Evolutionary conservation across 192 early-diverging fungal genomes (phyloP).

Genomic region (Podila epigama): DNA sequence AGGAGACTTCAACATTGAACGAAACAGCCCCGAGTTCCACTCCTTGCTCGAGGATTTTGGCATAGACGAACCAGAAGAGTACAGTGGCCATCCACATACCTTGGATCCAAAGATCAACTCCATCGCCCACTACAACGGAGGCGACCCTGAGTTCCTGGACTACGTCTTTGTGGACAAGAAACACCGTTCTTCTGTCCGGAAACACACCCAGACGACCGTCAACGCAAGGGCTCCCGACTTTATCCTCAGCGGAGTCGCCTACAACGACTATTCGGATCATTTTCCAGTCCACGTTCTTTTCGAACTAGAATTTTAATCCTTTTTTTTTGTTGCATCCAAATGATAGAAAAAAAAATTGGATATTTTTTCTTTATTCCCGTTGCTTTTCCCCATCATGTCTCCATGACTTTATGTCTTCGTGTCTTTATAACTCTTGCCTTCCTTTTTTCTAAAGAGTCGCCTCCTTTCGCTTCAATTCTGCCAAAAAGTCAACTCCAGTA

Average conservation of each 20-base stretch:
- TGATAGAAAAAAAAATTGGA: no score
- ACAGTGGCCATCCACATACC: constrained; percentile 19
- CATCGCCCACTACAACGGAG: constrained; percentile 31
- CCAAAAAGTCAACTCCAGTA: constrained; percentile 32
- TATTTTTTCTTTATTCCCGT: not conserved
- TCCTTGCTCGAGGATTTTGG: constrained; percentile 2
- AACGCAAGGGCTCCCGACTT: constrained; percentile 13
- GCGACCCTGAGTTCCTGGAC: constrained; percentile 25
- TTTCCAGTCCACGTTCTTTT: constrained; percentile 23
- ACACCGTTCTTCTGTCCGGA: constrained; percentile 17
- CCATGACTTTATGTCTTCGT: not conserved
- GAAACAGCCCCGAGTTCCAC: constrained; percentile 21
- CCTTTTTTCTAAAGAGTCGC: not conserved
- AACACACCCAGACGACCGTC: constrained; percentile 9
- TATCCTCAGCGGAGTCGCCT: constrained; percentile 11
- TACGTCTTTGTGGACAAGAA: constrained; percentile 35
- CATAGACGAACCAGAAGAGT: constrained; percentile 7
- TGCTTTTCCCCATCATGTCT: no score
- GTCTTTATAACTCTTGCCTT: not conserved
- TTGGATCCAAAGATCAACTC: constrained; percentile 28
- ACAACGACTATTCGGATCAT: constrained; percentile 41
- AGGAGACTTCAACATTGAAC: constrained; percentile 35
- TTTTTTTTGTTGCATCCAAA: not conserved
- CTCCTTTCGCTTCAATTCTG: constrained; percentile 35
- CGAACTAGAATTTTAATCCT: constrained; percentile 3